Evolutionary conservation across 192 early-diverging fungal genomes (phyloP).

Genomic region (Coemansia sp.): DNA sequence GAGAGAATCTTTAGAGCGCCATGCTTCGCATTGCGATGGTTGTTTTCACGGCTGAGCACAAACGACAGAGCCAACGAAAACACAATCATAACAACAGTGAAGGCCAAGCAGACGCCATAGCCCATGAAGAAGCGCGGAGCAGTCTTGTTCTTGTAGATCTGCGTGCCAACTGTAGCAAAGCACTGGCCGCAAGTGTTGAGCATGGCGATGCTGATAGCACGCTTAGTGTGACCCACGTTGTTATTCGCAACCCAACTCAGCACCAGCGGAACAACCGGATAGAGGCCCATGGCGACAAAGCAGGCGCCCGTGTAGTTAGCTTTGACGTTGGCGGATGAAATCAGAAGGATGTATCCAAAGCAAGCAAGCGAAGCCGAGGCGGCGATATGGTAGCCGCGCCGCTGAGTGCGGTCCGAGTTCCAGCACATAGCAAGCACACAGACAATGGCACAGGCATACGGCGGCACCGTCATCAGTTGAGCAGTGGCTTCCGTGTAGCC

Average conservation of each 20-base stretch:
- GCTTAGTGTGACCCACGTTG: slow-evolving; percentile 68
- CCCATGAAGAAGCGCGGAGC: slow-evolving; percentile 58
- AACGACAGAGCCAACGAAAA: slow-evolving; percentile 54
- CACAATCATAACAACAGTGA: slow-evolving; percentile 54
- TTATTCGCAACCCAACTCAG: slow-evolving; percentile 68
- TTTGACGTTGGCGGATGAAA: slow-evolving; percentile 23
- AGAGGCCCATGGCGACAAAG: slow-evolving; percentile 48
- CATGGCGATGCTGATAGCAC: slow-evolving; percentile 65
- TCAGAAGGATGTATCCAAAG: slow-evolving; percentile 47
- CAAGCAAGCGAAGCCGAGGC: slow-evolving; percentile 30
- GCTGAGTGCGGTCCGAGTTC: slow-evolving; percentile 52
- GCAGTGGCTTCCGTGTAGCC: slow-evolving; percentile 56
- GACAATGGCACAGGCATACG: slow-evolving; percentile 50
- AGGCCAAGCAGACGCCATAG: slow-evolving; percentile 50
- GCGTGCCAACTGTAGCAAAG: slow-evolving; percentile 70
- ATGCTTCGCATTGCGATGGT: slow-evolving; percentile 21
- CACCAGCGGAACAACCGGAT: slow-evolving; percentile 60
- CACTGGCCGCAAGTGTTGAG: slow-evolving; percentile 69
- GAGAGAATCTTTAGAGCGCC: slow-evolving; percentile 25
- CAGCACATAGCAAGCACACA: slow-evolving; percentile 41
- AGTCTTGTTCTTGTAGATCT: slow-evolving; percentile 67
- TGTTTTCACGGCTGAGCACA: slow-evolving; percentile 62
- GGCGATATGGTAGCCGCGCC: slow-evolving; percentile 49
- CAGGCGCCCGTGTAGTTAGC: slow-evolving; percentile 52
- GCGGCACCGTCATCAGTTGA: slow-evolving; percentile 57